Evolutionary conservation across 345 rosid species (phyloP).

Genomic region (Xanthoceras sorbifolium): DNA sequence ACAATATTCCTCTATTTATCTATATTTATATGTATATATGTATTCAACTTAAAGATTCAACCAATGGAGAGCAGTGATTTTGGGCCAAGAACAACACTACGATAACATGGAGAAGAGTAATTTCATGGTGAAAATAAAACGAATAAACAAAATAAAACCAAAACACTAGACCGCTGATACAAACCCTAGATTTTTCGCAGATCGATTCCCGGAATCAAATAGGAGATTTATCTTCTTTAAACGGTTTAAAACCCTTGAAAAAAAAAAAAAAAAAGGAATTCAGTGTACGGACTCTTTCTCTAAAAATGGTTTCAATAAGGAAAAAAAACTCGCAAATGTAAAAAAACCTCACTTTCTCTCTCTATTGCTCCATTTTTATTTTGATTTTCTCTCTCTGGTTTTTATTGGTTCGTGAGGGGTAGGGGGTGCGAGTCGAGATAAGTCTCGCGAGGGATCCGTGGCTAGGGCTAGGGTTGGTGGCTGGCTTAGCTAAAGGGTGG

Average conservation of each 20-base stretch:
- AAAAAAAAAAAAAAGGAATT: background rate
- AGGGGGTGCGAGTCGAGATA: constrained; percentile 21
- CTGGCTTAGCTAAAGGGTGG: background rate
- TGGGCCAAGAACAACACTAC: background rate
- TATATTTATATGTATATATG: background rate
- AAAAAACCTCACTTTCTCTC: constrained; percentile 3
- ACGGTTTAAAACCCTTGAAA: constrained; percentile 30
- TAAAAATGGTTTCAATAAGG: constrained; percentile 5
- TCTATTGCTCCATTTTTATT: background rate
- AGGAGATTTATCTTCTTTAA: background rate
- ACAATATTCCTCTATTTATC: background rate
- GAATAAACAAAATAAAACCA: background rate
- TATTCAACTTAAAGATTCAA: background rate
- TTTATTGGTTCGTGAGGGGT: constrained; percentile 21
- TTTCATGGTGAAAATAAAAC: background rate
- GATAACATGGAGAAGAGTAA: background rate
- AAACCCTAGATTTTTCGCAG: constrained; percentile 8
- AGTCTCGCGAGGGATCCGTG: constrained; percentile 20
- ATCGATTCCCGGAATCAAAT: background rate
- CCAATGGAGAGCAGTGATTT: background rate
- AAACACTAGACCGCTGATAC: background rate
- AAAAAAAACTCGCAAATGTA: background rate
- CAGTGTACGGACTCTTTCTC: constrained; percentile 15
- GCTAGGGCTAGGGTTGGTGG: constrained; percentile 20
- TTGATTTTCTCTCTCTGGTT: constrained; percentile 10